A percentile compares a stretch with the other conserved stretches of the same genome.
Evolutionary conservation across 768 basidiomycete genomes (phyloP).

Genomic region (Tulasnella sp.): DNA sequence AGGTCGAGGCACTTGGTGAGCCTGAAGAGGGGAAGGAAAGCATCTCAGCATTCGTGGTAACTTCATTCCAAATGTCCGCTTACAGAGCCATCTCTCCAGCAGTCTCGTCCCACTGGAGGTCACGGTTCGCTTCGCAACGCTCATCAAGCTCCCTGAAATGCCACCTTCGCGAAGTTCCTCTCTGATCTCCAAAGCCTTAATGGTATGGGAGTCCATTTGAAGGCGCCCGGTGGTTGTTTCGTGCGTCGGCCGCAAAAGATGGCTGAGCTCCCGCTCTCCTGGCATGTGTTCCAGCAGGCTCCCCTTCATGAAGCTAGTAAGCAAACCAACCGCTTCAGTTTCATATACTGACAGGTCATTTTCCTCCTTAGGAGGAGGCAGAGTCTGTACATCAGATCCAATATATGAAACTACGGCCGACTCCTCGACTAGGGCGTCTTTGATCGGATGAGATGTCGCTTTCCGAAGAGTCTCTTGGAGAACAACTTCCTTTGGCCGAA

Average conservation of each 20-base stretch:
- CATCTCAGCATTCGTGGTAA: constrained; percentile 28
- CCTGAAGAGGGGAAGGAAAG: constrained; percentile 44
- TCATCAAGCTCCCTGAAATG: constrained; percentile 66
- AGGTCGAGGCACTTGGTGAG: constrained; percentile 73
- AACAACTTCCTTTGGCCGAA: constrained; percentile 79
- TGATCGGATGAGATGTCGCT: constrained; percentile 40
- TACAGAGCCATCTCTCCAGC: constrained; percentile 74
- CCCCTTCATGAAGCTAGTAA: constrained; percentile 60
- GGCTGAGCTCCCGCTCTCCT: constrained; percentile 40
- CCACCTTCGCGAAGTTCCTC: constrained; percentile 73
- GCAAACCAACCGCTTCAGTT: constrained; percentile 54
- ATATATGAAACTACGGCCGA: constrained; percentile 51
- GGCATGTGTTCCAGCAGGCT: constrained; percentile 81
- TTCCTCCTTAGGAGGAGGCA: neutral
- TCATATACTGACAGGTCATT: constrained; percentile 41
- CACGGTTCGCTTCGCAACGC: constrained; percentile 68
- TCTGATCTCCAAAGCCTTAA: constrained; percentile 81
- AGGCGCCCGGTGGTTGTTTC: constrained; percentile 60
- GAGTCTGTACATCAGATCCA: constrained; percentile 27
- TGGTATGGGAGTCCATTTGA: constrained; percentile 86
- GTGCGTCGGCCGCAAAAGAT: constrained; percentile 45
- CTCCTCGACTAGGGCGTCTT: constrained; percentile 52
- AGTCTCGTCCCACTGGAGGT: constrained; percentile 75
- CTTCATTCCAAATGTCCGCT: constrained; percentile 34
- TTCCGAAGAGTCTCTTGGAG: constrained; percentile 47